Percentiles rank a stretch among this genome's conserved stretches.
These are phyloP conservation scores for Umbelopsis isabellina DNA, from an alignment of 192 early-diverging fungal genomes.

Conservation along the genomic window DNA sequence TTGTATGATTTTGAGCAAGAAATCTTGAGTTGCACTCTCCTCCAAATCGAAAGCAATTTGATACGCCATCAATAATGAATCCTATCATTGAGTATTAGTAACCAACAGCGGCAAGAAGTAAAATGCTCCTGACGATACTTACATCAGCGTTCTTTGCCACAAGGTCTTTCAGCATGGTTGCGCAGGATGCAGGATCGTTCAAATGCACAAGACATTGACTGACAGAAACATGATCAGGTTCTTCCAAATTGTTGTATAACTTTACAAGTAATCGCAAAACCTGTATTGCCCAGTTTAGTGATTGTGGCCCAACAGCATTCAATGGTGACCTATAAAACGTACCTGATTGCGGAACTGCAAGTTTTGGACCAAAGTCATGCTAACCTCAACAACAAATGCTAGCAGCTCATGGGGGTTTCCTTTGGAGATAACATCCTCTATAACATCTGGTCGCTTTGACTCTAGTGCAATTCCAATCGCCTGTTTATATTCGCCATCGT, in stretches of 20 bases:
- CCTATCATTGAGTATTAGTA: constrained; percentile 22
- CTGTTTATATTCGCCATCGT: constrained; percentile 84
- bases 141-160: constrained; percentile 64
- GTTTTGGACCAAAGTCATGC: constrained; percentile 84
- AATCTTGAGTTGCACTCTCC: constrained; percentile 96
- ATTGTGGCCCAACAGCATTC: neutral
- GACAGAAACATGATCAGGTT: constrained; percentile 92
- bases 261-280: constrained; percentile 75
- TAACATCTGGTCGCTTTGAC: constrained; percentile 84
- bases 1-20: constrained; percentile 77
- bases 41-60: constrained; percentile 99
- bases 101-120: neutral
- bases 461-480: constrained; percentile 97
- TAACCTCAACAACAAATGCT: constrained; percentile 82
- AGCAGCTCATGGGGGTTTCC: constrained; percentile 77
- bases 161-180: constrained; percentile 75
- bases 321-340: neutral
- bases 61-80: constrained; percentile 81
- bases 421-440: constrained; percentile 79
- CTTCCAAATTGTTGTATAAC: constrained; percentile 69
- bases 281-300: constrained; percentile 29
- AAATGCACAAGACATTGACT: constrained; percentile 92
- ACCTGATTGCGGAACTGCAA: constrained; percentile 84
- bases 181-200: constrained; percentile 75
- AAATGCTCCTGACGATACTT: neutral